Conservation (phyloP, 148 eudicot species). For the Mesembryanthemum crystallinum region DNA sequence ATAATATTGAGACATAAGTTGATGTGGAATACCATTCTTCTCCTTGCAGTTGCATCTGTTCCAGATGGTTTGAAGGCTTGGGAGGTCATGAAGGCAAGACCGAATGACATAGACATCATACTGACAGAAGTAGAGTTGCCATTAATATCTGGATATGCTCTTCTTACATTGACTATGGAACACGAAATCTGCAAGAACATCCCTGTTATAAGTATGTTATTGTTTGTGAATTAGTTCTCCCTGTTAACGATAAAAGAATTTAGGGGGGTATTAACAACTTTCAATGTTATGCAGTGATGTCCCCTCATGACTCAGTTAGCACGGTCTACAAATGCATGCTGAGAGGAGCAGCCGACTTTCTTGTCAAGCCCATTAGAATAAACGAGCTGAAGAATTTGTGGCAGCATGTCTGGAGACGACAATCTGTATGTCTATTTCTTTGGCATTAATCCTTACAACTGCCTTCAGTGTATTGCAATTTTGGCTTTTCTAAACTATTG, state of each 20-base stretch:
- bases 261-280: conserved; percentile 13
- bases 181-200: conserved; percentile 81
- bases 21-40: conserved; percentile 7
- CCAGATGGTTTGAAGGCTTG: conserved; percentile 94
- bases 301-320: conserved; percentile 72
- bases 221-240: not conserved
- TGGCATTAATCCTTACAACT: not conserved
- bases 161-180: conserved; percentile 77
- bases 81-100: conserved; percentile 72
- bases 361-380: conserved; percentile 85
- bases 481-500: not conserved
- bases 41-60: conserved; percentile 75
- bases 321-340: conserved; percentile 90
- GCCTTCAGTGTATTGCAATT: not conserved
- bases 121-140: conserved; percentile 87
- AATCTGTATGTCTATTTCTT: conserved; percentile 56
- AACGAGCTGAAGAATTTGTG: conserved; percentile 86
- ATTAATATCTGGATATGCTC: conserved; percentile 83
- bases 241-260: not conserved
- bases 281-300: conserved; percentile 82
- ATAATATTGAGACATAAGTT: conserved; percentile 8
- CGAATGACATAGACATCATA: conserved; percentile 70
- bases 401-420: conserved; percentile 99
- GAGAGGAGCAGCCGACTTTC: conserved; percentile 92
- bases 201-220: conserved; percentile 85